Base-by-base conservation (phyloP, 495 filamentous ascomycete species). In the Aspergillus homomorphus region DNA sequence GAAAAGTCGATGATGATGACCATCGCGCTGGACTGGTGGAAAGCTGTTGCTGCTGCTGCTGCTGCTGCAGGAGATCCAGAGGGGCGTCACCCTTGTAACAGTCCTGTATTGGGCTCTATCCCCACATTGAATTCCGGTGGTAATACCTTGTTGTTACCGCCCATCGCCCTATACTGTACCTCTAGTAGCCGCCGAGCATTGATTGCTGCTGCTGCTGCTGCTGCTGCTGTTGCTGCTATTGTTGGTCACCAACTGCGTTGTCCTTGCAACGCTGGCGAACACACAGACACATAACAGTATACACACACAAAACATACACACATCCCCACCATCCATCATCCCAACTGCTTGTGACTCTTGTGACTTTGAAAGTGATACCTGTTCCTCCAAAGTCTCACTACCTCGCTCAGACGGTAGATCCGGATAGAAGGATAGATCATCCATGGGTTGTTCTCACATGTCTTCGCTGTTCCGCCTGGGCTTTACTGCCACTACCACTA, bases 1-100 rank as follows among this genome's bases (percentile, higher is more conserved):
- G 28, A 45, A 51, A 52, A 58, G 56, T 58, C 56, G 49, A 58
- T 58, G 56, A 58, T 51, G 56, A 5, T 38, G 33, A 58, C 51
- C 43, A 20, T 24, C 42, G 53, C 44, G 53, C 21, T 24, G 46
- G 46, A 50, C 46, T 50, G 23, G 23, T 30, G 48, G 48, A 19
- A 30, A 51, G 48, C 48, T 51, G 48, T 23, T 51, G 33, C 33
- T 38, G 33, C 33, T 7, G 12, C 33, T 12, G 33, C 33, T 5
- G 10, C 33, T 38, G 48, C 48, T n/a, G 48, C 24, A 51, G 48
- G 48, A 51, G 48, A 51, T 51, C 48, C 48, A 51, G 48, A 51
- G 48, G 48, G 48, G 48, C 48, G 48, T 51, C 48, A 46, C 48
- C 48, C 24, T 51, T 19, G 23, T 51, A 24, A 2, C 7, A 14